Evolutionary conservation across 1,139 yeast genomes (phyloP).

Genomic region (Sugiyamaella novakii): DNA sequence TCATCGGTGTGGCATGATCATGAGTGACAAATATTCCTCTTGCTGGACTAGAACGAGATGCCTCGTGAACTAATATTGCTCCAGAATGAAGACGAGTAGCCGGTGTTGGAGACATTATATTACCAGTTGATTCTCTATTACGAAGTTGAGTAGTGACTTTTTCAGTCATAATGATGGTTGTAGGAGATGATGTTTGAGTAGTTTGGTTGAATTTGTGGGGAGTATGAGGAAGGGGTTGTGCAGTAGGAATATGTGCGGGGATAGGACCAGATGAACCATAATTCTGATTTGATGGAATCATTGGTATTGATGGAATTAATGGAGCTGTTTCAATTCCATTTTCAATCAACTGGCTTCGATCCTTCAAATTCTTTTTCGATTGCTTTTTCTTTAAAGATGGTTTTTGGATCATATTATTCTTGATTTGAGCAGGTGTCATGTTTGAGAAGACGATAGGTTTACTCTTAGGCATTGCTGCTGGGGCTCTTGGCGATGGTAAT

Average conservation of each 20-base stretch:
- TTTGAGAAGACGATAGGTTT: constrained; percentile 23
- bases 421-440: constrained; percentile 22
- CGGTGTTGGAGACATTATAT: constrained; percentile 34
- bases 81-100: constrained; percentile 34
- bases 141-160: constrained; percentile 21
- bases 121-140: constrained; percentile 15
- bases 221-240: constrained; percentile 3
- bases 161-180: constrained; percentile 26
- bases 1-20: constrained; percentile 22
- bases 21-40: constrained; percentile 35
- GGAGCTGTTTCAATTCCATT: constrained; percentile 1
- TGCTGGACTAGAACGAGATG: constrained; percentile 38
- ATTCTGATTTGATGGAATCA: background rate
- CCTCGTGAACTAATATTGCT: constrained; percentile 36
- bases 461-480: constrained; percentile 20
- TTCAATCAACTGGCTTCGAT: constrained; percentile 16
- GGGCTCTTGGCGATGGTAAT: constrained; percentile 16
- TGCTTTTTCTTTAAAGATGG: constrained; percentile 19
- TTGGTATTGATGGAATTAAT: constrained; percentile 7
- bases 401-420: constrained; percentile 22
- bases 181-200: constrained; percentile 23
- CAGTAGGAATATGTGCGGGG: background rate
- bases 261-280: background rate
- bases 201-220: background rate
- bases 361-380: constrained; percentile 20